phyloP scores from a whole-genome alignment of 83 land plant genomes.

The Thuja plicata region DNA sequence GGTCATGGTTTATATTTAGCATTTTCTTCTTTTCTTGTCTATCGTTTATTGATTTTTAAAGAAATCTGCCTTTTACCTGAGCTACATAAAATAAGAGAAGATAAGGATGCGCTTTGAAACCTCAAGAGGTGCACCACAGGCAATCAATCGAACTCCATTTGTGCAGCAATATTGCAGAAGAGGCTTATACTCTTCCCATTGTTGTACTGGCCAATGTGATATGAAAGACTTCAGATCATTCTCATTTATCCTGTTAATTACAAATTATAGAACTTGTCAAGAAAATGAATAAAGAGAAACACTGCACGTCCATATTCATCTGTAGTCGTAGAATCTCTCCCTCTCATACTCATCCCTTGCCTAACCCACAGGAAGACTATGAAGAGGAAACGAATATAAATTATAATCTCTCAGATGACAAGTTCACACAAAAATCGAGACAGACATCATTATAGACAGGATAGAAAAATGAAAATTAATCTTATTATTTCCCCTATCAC shows the following conservation, averaged over 20 bases:
- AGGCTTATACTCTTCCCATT: slow-evolving; percentile 86
- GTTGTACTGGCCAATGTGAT: slow-evolving; percentile 65
- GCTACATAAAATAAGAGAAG: slow-evolving; percentile 1
- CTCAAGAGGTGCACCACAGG: slow-evolving; percentile 91
- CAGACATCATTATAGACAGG: neutral
- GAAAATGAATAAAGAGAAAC: neutral
- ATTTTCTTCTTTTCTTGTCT: neutral
- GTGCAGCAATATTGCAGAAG: slow-evolving; percentile 75
- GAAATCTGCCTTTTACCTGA: neutral
- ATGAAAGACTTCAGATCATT: slow-evolving; percentile 55
- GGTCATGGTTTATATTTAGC: neutral
- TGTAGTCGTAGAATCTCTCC: neutral
- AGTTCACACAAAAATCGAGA: neutral
- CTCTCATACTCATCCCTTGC: neutral
- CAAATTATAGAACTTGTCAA: neutral
- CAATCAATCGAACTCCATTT: slow-evolving; percentile 79
- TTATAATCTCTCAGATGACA: neutral
- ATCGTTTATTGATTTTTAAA: neutral
- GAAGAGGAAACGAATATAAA: neutral
- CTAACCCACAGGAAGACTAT: neutral
- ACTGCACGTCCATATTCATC: neutral
- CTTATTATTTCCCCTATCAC: neutral
- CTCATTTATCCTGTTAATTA: slow-evolving; percentile 65
- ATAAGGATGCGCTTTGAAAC: slow-evolving; percentile 26
- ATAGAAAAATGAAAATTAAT: neutral